phyloP scores from a whole-genome alignment of 2,329 filamentous ascomycete genomes.

The Penicillium janthinellum region DNA sequence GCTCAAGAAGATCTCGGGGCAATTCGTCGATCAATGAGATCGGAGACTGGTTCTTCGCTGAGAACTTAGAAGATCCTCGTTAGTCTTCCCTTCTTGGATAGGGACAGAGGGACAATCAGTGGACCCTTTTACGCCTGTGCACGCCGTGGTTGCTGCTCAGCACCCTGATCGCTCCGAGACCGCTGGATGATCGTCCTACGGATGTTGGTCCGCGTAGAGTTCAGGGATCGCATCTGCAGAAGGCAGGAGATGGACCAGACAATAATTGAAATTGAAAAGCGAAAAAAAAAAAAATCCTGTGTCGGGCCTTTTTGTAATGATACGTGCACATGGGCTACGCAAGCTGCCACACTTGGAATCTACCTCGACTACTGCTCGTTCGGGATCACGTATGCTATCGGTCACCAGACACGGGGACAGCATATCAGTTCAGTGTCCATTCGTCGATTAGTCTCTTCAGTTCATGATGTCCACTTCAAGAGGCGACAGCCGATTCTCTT shows the following conservation, averaged over 20 bases:
- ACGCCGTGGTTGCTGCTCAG: slow-evolving; percentile 8
- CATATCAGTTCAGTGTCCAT: not conserved
- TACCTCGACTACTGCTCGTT: not conserved
- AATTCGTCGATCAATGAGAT: slow-evolving; percentile 16
- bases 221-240: not conserved
- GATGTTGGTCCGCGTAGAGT: slow-evolving; percentile 8
- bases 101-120: slow-evolving; percentile 31
- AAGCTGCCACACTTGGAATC: not conserved
- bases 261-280: not conserved
- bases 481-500: not conserved
- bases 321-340: not conserved
- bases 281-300: not conserved
- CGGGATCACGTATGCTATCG: too few species aligned
- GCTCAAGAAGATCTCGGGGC: slow-evolving; percentile 17
- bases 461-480: not conserved
- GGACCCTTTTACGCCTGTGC: slow-evolving; percentile 25
- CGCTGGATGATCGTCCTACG: slow-evolving; percentile 14
- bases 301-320: not conserved
- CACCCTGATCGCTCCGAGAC: slow-evolving; percentile 10
- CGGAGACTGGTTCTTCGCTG: slow-evolving; percentile 6
- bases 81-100: slow-evolving; percentile 21
- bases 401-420: not conserved
- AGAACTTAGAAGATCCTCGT: slow-evolving; percentile 21
- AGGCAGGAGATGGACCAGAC: not conserved
- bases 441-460: not conserved